Conservation (phyloP, 768 basidiomycete species). For the Amanita rubescens region DNA sequence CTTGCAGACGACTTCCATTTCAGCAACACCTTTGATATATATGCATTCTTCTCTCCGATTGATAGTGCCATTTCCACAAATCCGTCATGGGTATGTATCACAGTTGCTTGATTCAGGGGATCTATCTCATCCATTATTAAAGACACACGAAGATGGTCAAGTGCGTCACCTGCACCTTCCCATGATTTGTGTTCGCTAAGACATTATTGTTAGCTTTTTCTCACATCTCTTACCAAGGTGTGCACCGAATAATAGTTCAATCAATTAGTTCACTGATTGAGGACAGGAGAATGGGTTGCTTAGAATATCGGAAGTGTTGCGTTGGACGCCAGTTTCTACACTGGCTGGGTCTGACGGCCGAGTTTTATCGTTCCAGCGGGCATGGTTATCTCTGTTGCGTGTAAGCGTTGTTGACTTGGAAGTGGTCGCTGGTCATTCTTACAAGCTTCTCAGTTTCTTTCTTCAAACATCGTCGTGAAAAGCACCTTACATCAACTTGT, state of each 20-base stretch:
- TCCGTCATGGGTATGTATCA: conserved; percentile 31
- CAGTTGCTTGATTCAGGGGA: not conserved
- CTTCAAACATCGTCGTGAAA: conserved; percentile 52
- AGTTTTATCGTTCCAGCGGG: conserved; percentile 51
- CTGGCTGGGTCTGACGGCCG: conserved; percentile 25
- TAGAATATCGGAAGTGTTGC: conserved; percentile 43
- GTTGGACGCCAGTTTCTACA: conserved; percentile 34
- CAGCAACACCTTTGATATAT: conserved; percentile 30
- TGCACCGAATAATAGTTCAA: conserved; percentile 7
- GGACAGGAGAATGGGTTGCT: conserved; percentile 41
- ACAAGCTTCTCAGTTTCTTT: conserved; percentile 36
- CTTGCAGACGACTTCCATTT: conserved; percentile 39
- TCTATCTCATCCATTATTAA: conserved; percentile 4
- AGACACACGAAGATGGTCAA: conserved; percentile 47
- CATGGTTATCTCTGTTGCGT: conserved; percentile 44
- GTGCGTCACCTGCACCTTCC: conserved; percentile 21
- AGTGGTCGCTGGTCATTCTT: not conserved
- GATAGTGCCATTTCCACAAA: conserved; percentile 32
- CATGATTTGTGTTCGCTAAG: not conserved
- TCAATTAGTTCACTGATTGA: not conserved
- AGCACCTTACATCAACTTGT: conserved; percentile 42
- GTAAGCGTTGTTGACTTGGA: conserved; percentile 20
- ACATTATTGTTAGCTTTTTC: conserved; percentile 26
- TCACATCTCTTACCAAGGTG: conserved; percentile 31
- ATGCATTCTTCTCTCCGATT: conserved; percentile 34